Evolutionary conservation across 1,284 basidiomycete species (phyloP), one percentile per base, ranked within the genome.

Genomic region (Takashimella koratensis): DNA sequence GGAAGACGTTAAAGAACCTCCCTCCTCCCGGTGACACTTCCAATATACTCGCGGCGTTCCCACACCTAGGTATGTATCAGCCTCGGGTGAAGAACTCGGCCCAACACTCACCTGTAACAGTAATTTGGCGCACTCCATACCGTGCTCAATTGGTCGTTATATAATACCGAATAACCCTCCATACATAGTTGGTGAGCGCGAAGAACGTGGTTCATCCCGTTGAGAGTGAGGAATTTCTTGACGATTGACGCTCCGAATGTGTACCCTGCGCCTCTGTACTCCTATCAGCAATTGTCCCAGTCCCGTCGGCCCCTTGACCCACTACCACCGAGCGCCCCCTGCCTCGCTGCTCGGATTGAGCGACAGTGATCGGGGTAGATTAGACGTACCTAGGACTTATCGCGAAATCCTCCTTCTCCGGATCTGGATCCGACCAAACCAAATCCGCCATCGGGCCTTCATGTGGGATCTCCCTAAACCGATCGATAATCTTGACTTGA

Each of bases 381-480:
- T n/a, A 22, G 8, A 63, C 83, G 54, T 58, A 93, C 91, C 94
- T 84, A 47, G 96, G 95, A 53, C 92, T 96, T 75, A 98, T 98
- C 41, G 95, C 95, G 74, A 98, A 98, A 70, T 98, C 96, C 74
- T 98, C 95, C 75, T 98, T 98, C 75, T 98, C 95, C 43, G 92
- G 86, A 78, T 99, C 96, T 26, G 96, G 96, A 81, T 99, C 96
- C 43, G 93, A 97, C 96, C 96, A 99, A 2, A 99, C 96, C 22
- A 99, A 82, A 80, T 99, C 96, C n/a, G 95, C 95, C 93, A 99
- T 98, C 4, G 96, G 95, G 1, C 96, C 96, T 78, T 99, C 96
- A 70, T 98, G 96, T 42, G 96, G 96, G 57, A 99, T 98, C 80
- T 99, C 96, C 82, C 95, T 83, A 80, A 98, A 98, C 48, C 96